These are phyloP conservation scores for Trifolium subterraneum DNA, from an alignment of 306 rosid genomes.

Conservation along the genomic window DNA sequence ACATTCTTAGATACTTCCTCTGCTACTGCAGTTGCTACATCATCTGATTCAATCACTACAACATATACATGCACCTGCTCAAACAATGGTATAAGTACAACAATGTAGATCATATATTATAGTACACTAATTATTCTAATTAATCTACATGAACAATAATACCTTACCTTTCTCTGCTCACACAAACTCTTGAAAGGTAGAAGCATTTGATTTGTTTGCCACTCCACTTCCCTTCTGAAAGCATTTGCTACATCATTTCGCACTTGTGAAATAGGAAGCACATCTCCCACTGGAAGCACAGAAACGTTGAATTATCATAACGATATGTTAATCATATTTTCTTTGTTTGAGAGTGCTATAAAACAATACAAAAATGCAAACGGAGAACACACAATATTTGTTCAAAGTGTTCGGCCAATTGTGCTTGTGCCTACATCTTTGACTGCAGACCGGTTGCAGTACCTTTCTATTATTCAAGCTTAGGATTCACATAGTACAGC, in stretches of 20 bases:
- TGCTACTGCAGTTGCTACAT: conserved; percentile 72
- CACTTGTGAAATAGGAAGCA: conserved; percentile 67
- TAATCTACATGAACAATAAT: conserved; percentile 39
- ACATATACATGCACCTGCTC: conserved; percentile 76
- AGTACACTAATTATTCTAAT: conserved; percentile 22
- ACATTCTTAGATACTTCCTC: conserved; percentile 67
- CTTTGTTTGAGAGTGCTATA: too few species aligned
- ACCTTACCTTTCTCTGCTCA: conserved; percentile 68
- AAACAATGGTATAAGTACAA: conserved; percentile 13
- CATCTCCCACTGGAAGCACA: conserved; percentile 73
- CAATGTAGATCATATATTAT: conserved; percentile 32
- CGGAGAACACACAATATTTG: too few species aligned
- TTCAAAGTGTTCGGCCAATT: too few species aligned
- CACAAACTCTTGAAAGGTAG: conserved; percentile 81
- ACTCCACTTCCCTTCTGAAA: conserved; percentile 70
- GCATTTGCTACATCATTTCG: conserved; percentile 69
- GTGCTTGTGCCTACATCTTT: too few species aligned
- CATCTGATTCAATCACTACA: conserved; percentile 77
- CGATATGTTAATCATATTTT: too few species aligned
- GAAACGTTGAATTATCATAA: conserved; percentile 31
- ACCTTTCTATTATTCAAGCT: too few species aligned
- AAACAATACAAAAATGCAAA: too few species aligned
- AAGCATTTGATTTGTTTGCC: conserved; percentile 67
- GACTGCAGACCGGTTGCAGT: too few species aligned
- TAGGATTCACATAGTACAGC: too few species aligned